Conservation (phyloP, 1,139 yeast genomes). For the Magnusiomyces suaveolens region DNA sequence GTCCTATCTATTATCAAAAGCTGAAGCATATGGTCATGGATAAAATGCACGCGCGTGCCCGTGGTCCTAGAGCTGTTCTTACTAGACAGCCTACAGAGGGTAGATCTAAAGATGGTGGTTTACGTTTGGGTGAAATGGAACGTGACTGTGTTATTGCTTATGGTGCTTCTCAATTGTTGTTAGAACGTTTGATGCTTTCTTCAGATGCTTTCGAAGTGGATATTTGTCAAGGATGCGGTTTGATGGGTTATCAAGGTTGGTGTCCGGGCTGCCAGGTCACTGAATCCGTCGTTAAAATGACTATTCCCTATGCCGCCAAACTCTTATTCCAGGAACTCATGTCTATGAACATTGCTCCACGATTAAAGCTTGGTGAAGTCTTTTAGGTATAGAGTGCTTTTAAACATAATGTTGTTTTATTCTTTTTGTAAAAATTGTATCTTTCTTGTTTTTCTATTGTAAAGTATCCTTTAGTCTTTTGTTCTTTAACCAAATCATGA, state of each 20-base stretch:
- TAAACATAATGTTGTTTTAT: too few relatives aligned
- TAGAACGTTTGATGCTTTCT: conserved; percentile 92
- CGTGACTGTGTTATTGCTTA: conserved; percentile 99
- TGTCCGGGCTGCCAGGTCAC: conserved; percentile 90
- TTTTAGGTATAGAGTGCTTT: too few relatives aligned
- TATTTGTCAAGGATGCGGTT: conserved; percentile 89
- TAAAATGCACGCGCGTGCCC: conserved; percentile 98
- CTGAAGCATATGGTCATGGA: conserved; percentile 98
- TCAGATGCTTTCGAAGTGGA: conserved; percentile 98
- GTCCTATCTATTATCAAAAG: conserved; percentile 95
- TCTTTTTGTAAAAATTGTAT: too few relatives aligned
- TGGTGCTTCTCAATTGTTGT: conserved; percentile 90
- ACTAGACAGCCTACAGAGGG: conserved; percentile 99
- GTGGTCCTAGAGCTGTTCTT: conserved; percentile 97
- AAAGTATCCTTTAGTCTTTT: too few relatives aligned
- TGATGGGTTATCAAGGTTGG: conserved; percentile 97
- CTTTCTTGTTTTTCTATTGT: too few relatives aligned
- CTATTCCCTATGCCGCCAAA: conserved; percentile 97
- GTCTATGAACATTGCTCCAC: conserved; percentile 96
- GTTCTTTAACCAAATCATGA: too few relatives aligned
- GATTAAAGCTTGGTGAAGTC: conserved; percentile 80
- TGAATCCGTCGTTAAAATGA: conserved; percentile 82
- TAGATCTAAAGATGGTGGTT: conserved; percentile 97
- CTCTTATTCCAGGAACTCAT: conserved; percentile 88
- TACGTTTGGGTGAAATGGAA: conserved; percentile 98